These are phyloP conservation scores for Colletotrichum sojae DNA, from an alignment of 2,329 filamentous ascomycete genomes.

Conservation along the genomic window DNA sequence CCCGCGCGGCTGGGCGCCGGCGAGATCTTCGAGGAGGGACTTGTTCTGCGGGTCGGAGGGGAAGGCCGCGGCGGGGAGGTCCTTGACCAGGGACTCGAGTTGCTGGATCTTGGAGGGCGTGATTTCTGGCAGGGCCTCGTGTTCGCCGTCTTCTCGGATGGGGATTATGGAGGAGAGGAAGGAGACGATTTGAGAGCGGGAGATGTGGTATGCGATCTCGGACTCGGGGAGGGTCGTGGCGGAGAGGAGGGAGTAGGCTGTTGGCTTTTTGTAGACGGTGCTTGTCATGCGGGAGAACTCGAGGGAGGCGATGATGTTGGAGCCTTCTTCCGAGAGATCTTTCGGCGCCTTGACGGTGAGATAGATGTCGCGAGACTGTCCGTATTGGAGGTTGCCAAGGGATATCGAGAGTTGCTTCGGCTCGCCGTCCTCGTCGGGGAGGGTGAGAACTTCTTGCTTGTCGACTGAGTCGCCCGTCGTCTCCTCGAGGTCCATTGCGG, in stretches of 20 bases:
- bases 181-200: conserved; percentile 64
- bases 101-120: conserved; percentile 31
- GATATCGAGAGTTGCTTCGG: conserved; percentile 52
- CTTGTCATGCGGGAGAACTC: conserved; percentile 43
- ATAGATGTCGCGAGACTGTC: conserved; percentile 71
- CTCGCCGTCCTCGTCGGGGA: conserved; percentile 34
- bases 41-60: conserved; percentile 55
- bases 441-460: conserved; percentile 46
- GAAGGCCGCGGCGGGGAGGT: conserved; percentile 52
- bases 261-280: conserved; percentile 17
- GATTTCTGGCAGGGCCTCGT: conserved; percentile 41
- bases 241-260: conserved; percentile 42
- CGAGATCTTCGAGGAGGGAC: conserved; percentile 66
- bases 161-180: conserved; percentile 63
- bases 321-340: neutral
- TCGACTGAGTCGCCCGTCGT: conserved; percentile 57
- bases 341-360: conserved; percentile 52
- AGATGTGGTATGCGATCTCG: conserved; percentile 66
- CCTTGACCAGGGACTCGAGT: conserved; percentile 50
- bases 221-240: conserved; percentile 46
- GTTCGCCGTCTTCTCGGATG: conserved; percentile 53
- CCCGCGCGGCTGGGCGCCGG: conserved; percentile 58
- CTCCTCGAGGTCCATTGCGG: conserved; percentile 54
- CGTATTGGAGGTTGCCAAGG: conserved; percentile 70
- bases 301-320: conserved; percentile 39